phyloP scores from a whole-genome alignment of 208 protist species.

The Trypanosoma conorhini region DNA sequence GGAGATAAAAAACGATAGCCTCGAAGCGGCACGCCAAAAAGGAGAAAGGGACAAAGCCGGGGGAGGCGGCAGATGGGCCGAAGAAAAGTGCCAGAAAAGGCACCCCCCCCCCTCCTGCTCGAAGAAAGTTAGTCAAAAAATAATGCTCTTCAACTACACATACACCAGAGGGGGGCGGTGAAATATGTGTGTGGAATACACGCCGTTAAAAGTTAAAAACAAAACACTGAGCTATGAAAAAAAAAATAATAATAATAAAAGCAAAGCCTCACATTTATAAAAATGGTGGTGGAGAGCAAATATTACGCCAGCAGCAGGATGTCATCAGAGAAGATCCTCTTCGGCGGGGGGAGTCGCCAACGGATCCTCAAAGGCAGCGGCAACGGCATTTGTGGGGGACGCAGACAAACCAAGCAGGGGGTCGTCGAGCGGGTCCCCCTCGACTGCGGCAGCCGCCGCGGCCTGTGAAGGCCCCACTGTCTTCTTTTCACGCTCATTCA shows the following conservation, averaged over 20 bases:
- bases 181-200: neutral
- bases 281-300: neutral
- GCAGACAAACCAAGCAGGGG: neutral
- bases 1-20: no score
- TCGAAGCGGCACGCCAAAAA: no score
- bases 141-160: neutral
- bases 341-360: neutral
- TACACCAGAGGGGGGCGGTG: neutral
- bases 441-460: neutral
- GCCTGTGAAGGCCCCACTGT: neutral
- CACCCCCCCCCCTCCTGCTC: no score
- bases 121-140: no score
- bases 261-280: no score
- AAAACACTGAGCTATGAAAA: no score
- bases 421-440: neutral
- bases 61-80: no score
- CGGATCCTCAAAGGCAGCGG: neutral
- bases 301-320: neutral
- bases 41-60: no score
- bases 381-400: neutral
- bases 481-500: constrained; percentile 10
- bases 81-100: no score
- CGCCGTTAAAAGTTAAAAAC: neutral
- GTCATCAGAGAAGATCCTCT: neutral
- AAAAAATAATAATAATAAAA: no score